phyloP scores from a whole-genome alignment of 495 filamentous ascomycete species.

The Cudoniella acicularis region DNA sequence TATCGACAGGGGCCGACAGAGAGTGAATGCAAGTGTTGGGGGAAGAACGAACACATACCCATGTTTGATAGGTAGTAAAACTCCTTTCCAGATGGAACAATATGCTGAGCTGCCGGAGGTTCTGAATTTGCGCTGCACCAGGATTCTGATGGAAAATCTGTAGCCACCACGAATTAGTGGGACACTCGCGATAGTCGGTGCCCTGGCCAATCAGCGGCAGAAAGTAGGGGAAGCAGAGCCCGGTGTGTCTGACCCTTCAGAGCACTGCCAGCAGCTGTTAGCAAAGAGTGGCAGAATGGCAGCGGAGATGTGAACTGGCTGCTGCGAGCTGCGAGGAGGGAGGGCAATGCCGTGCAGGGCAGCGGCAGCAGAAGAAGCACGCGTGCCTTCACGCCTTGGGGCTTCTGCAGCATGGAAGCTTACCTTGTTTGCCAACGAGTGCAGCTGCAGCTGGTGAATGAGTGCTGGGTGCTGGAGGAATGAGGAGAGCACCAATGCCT shows the following conservation, averaged over 20 bases:
- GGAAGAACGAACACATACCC: background rate
- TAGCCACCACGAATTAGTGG: slow-evolving; percentile 4
- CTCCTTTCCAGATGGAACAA: background rate
- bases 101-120: slow-evolving; percentile 2
- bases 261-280: background rate
- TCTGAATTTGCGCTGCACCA: background rate
- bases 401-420: background rate
- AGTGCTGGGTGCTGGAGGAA: too few relatives aligned
- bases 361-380: background rate
- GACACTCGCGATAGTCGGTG: background rate
- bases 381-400: background rate
- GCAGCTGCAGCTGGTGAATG: background rate
- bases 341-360: background rate
- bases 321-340: background rate
- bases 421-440: background rate
- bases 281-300: background rate
- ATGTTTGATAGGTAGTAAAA: background rate
- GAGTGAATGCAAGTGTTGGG: background rate
- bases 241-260: background rate
- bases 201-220: background rate
- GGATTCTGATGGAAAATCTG: slow-evolving; percentile 5
- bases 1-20: background rate
- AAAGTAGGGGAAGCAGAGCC: background rate
- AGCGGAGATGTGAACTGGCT: background rate
- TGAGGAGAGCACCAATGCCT: background rate